A percentile compares a stretch with the other conserved stretches of the same genome.
phyloP scores from a whole-genome alignment of 2,329 filamentous ascomycete genomes.

The Cercospora janseana region DNA sequence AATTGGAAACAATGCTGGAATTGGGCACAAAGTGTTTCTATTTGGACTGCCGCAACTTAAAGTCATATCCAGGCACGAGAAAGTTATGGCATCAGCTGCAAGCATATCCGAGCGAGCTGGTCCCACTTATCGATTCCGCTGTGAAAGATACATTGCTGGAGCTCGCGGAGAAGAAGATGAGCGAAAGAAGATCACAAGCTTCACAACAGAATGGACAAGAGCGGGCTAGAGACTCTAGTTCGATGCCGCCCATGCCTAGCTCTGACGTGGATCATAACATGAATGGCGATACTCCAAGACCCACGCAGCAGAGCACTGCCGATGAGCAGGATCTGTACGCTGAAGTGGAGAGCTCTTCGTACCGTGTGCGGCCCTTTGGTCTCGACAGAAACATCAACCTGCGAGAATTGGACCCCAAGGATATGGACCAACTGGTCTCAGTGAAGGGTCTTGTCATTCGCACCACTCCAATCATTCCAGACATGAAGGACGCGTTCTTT shows the following conservation, averaged over 20 bases:
- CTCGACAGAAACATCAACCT: constrained; percentile 85
- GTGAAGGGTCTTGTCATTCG: constrained; percentile 96
- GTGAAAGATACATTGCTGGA: constrained; percentile 93
- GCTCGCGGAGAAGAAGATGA: constrained; percentile 75
- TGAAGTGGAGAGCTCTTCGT: constrained; percentile 75
- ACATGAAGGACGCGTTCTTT: constrained; percentile 99
- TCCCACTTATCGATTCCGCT: constrained; percentile 92
- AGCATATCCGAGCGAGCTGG: constrained; percentile 91
- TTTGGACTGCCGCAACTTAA: constrained; percentile 83
- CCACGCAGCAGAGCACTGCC: constrained; percentile 36
- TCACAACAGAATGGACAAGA: constrained; percentile 29
- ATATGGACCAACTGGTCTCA: constrained; percentile 93
- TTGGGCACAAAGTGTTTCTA: constrained; percentile 82
- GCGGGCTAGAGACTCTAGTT: constrained; percentile 56
- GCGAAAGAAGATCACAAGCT: constrained; percentile 53
- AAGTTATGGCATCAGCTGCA: constrained; percentile 96
- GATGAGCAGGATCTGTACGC: constrained; percentile 66
- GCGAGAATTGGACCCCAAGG: constrained; percentile 88
- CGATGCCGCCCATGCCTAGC: constrained; percentile 72
- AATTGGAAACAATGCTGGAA: constrained; percentile 85
- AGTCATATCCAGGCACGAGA: constrained; percentile 84
- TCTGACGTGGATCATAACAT: constrained; percentile 61
- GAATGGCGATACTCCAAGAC: constrained; percentile 35
- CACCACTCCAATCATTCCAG: constrained; percentile 91
- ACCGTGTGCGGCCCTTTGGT: constrained; percentile 85